Conservation (phyloP, 768 basidiomycete genomes). For the Suillus plorans region DNA sequence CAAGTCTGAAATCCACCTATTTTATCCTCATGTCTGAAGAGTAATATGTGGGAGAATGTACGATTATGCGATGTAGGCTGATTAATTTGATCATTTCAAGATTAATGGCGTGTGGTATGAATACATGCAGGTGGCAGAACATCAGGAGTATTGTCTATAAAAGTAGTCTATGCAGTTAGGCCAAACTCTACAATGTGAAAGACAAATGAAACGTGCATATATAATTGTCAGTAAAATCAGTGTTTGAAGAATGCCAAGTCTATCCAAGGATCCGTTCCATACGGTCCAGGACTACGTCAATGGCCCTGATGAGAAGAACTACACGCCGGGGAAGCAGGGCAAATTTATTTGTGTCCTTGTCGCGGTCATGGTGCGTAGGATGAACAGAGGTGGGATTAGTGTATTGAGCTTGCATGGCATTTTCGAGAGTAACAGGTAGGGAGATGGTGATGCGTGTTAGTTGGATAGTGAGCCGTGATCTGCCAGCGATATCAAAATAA, state of each 20-base stretch:
- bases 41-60: conserved; percentile 7
- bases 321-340: conserved; percentile 56
- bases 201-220: background rate
- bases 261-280: conserved; percentile 56
- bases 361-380: conserved; percentile 19
- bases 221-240: background rate
- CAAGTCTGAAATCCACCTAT: background rate
- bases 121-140: background rate
- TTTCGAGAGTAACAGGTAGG: conserved; percentile 73
- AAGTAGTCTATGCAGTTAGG: background rate
- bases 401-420: conserved; percentile 54
- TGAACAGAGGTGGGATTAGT: conserved; percentile 10
- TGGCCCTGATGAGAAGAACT: conserved; percentile 57
- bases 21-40: background rate
- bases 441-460: conserved; percentile 75
- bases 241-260: conserved; percentile 1
- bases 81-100: conserved; percentile 1
- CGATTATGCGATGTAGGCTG: background rate
- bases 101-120: conserved; percentile 1
- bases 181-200: background rate
- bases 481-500: conserved; percentile 75
- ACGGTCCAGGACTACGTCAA: conserved; percentile 62
- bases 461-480: conserved; percentile 73
- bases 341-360: conserved; percentile 18
- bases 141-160: background rate